phyloP scores from a whole-genome alignment of 2,329 filamentous ascomycete genomes.

The Fusarium circinatum region DNA sequence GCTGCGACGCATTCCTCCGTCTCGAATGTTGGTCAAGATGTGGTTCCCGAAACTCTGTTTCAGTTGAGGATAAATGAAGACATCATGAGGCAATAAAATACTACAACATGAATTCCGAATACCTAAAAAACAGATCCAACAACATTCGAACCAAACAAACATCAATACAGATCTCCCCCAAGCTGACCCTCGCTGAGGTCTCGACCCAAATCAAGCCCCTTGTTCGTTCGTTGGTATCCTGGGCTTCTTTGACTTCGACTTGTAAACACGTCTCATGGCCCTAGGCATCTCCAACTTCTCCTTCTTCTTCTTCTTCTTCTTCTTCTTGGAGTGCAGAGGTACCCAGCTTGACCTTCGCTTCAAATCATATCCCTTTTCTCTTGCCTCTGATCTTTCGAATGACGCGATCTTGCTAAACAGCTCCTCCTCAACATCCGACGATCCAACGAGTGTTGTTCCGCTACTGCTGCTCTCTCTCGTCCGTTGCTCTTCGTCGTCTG shows the following conservation, averaged over 20 bases:
- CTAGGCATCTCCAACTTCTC: background rate
- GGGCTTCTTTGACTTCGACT: background rate
- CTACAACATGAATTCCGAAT: background rate
- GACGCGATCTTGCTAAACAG: background rate
- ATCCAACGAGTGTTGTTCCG: background rate
- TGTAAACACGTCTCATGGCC: background rate
- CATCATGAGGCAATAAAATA: background rate
- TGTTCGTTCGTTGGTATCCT: background rate
- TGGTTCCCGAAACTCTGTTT: background rate
- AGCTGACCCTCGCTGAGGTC: background rate
- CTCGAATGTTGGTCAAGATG: background rate
- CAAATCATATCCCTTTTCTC: background rate
- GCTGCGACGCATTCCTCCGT: background rate
- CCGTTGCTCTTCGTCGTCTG: constrained; percentile 1
- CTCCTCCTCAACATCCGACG: background rate
- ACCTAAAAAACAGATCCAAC: background rate
- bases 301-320: constrained; percentile 18
- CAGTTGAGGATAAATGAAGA: background rate
- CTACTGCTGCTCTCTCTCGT: constrained; percentile 13
- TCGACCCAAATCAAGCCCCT: background rate
- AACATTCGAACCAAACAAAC: background rate
- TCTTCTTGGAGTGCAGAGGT: background rate
- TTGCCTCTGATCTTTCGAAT: background rate
- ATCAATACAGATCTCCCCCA: background rate
- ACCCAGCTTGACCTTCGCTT: constrained; percentile 26